Evolutionary conservation across 257 asterid species (phyloP).

Genomic region (Salvia splendens): DNA sequence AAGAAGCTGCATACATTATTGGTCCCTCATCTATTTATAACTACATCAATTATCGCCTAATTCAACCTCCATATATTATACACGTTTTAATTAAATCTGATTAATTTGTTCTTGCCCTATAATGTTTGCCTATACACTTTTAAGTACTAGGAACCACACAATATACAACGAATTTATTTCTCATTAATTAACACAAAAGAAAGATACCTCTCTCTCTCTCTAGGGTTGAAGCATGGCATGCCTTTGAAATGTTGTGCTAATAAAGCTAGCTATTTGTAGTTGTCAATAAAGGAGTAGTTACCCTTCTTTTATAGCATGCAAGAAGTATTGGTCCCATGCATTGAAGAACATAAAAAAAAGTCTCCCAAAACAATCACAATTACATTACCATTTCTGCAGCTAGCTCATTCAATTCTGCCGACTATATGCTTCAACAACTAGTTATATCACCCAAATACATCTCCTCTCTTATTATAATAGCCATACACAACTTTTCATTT

Average conservation of each 20-base stretch:
- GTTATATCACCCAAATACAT: not conserved
- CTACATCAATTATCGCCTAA: too few species aligned
- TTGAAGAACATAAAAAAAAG: constrained; percentile 28
- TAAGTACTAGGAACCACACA: too few species aligned
- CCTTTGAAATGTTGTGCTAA: constrained; percentile 31
- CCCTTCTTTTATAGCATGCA: constrained; percentile 27
- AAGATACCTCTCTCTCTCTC: too few species aligned
- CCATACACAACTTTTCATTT: constrained; percentile 30
- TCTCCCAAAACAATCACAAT: constrained; percentile 11
- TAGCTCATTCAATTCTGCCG: constrained; percentile 31
- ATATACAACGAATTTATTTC: not conserved
- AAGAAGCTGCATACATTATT: too few species aligned
- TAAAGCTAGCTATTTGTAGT: constrained; percentile 36
- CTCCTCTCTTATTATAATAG: constrained; percentile 25
- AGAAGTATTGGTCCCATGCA: constrained; percentile 45
- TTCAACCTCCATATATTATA: too few species aligned
- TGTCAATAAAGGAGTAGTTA: constrained; percentile 43
- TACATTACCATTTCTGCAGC: constrained; percentile 25
- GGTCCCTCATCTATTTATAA: too few species aligned
- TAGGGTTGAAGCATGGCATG: not conserved
- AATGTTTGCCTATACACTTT: too few species aligned
- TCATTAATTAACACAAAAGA: too few species aligned
- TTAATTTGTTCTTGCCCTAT: too few species aligned
- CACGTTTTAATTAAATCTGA: too few species aligned
- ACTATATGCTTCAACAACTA: constrained; percentile 25